Conservation (phyloP, 2,329 filamentous ascomycete species). For the Chlorencoelia australis region DNA sequence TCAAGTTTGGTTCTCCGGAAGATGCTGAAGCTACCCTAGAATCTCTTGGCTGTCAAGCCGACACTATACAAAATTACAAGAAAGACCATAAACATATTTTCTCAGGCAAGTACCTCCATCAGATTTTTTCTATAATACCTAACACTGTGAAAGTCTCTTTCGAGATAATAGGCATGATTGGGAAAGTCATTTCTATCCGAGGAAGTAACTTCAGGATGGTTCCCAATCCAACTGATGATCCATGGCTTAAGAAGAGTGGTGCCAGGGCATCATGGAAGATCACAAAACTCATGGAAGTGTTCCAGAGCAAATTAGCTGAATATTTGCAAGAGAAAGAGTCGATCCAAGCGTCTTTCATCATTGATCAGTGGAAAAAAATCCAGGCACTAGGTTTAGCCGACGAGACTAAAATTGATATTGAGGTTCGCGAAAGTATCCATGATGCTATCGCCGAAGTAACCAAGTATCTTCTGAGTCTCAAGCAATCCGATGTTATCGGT, state of each 20-base stretch:
- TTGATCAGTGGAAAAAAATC: slow-evolving; percentile 14
- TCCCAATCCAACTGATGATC: slow-evolving; percentile 45
- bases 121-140: slow-evolving; percentile 3
- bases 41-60: slow-evolving; percentile 43
- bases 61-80: slow-evolving; percentile 35
- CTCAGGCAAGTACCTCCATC: slow-evolving; percentile 13
- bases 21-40: slow-evolving; percentile 44
- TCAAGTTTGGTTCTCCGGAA: slow-evolving; percentile 38
- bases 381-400: slow-evolving; percentile 10
- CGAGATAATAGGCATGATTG: slow-evolving; percentile 49
- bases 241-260: slow-evolving; percentile 36
- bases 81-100: slow-evolving; percentile 26
- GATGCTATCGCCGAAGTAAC: slow-evolving; percentile 19
- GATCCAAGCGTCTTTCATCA: slow-evolving; percentile 10
- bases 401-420: slow-evolving; percentile 16
- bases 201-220: slow-evolving; percentile 42
- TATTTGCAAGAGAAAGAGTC: slow-evolving; percentile 9
- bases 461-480: slow-evolving; percentile 13
- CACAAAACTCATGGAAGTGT: slow-evolving; percentile 21
- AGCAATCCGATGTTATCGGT: slow-evolving; percentile 16
- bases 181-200: slow-evolving; percentile 38
- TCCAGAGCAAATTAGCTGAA: slow-evolving; percentile 17
- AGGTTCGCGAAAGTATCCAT: slow-evolving; percentile 21
- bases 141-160: slow-evolving; percentile 37
- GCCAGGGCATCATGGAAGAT: slow-evolving; percentile 24